Conservation (phyloP, 305 asterid species). For the Fraxinus nigra region DNA sequence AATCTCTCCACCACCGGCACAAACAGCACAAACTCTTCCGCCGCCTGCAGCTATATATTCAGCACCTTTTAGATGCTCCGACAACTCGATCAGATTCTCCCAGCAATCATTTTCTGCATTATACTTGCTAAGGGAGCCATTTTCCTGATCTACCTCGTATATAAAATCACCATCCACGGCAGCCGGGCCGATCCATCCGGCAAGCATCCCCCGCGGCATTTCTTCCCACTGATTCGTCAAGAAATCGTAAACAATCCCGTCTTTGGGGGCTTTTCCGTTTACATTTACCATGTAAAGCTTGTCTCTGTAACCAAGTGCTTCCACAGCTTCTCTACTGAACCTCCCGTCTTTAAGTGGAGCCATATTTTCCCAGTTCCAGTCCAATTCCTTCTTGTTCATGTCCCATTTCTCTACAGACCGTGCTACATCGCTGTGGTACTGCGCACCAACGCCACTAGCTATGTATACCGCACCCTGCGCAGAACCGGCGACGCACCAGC, state of each 20-base stretch:
- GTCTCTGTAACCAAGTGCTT: slow-evolving; percentile 53
- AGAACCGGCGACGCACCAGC: slow-evolving; percentile 64
- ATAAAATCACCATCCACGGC: slow-evolving; percentile 34
- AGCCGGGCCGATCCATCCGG: slow-evolving; percentile 76
- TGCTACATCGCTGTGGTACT: slow-evolving; percentile 49
- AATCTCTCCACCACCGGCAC: slow-evolving; percentile 35
- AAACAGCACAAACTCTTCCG: slow-evolving; percentile 57
- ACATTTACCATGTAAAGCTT: slow-evolving; percentile 70
- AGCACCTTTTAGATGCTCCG: slow-evolving; percentile 51
- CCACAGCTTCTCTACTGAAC: slow-evolving; percentile 67
- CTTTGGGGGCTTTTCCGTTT: slow-evolving; percentile 51
- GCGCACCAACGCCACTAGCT: slow-evolving; percentile 55
- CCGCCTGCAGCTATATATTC: slow-evolving; percentile 49
- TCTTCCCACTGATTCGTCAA: slow-evolving; percentile 43
- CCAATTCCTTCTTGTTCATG: slow-evolving; percentile 26
- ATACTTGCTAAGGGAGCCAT: slow-evolving; percentile 49
- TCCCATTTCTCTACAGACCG: slow-evolving; percentile 71
- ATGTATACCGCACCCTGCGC: slow-evolving; percentile 40
- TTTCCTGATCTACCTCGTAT: slow-evolving; percentile 58
- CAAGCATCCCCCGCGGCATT: slow-evolving; percentile 63
- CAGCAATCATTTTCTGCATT: slow-evolving; percentile 46
- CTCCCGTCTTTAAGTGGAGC: slow-evolving; percentile 50
- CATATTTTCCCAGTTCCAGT: slow-evolving; percentile 55
- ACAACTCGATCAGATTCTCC: slow-evolving; percentile 48
- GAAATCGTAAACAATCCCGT: slow-evolving; percentile 45